Evolutionary conservation across 2,329 filamentous ascomycete species (phyloP).

Genomic region (Colletotrichum sansevieriae): DNA sequence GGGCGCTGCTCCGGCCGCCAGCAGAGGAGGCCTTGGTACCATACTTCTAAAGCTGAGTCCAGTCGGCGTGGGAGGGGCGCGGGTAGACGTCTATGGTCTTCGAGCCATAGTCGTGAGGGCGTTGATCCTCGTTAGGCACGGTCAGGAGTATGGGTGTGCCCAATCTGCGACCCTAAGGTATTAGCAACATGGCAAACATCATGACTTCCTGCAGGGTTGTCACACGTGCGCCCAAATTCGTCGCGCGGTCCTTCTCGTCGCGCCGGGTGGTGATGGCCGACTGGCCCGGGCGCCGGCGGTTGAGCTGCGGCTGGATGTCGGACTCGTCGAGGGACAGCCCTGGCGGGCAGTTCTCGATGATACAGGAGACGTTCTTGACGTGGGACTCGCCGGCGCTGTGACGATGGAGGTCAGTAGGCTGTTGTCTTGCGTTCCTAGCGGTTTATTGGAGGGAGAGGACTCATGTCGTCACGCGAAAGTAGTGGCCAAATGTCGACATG

Average conservation of each 20-base stretch:
- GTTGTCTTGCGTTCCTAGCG: constrained; percentile 10
- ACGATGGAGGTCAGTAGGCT: constrained; percentile 23
- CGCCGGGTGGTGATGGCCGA: constrained; percentile 90
- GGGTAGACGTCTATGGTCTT: constrained; percentile 93
- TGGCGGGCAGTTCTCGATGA: constrained; percentile 92
- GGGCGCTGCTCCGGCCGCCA: too few relatives aligned
- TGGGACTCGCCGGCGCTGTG: constrained; percentile 74
- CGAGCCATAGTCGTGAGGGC: constrained; percentile 83
- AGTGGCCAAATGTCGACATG: constrained; percentile 90
- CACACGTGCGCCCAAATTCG: constrained; percentile 82
- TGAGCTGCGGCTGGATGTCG: constrained; percentile 96
- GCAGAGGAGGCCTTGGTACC: too few relatives aligned
- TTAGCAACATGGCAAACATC: constrained; percentile 43
- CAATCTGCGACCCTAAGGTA: constrained; percentile 31
- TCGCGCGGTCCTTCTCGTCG: constrained; percentile 90
- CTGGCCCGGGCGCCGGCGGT: constrained; percentile 88
- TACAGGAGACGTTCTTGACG: constrained; percentile 92
- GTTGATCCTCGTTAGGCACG: constrained; percentile 86
- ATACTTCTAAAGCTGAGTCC: too few relatives aligned
- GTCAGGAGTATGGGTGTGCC: constrained; percentile 91
- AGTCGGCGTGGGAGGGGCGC: constrained; percentile 82
- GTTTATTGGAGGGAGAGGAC: constrained; percentile 47
- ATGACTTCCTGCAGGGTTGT: constrained; percentile 42
- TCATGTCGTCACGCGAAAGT: constrained; percentile 87
- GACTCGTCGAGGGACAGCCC: constrained; percentile 86